phyloP scores from a whole-genome alignment of 345 rosid species.

The Citrus hindsii region DNA sequence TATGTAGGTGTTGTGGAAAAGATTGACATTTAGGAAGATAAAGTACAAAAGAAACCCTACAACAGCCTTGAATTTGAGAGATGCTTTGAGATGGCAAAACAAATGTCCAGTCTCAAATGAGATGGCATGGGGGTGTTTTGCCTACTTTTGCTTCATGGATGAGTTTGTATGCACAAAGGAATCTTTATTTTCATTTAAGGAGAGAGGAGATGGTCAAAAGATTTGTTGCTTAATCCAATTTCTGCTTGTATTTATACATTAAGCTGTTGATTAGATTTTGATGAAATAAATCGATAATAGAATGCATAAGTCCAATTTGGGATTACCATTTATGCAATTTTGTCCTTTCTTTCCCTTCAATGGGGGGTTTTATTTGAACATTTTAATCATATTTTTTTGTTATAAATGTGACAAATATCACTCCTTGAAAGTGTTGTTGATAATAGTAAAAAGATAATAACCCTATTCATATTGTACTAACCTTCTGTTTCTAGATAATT shows the following conservation, averaged over 20 bases:
- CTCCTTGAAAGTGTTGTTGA: no score
- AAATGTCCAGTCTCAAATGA: neutral
- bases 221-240: neutral
- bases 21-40: slow-evolving; percentile 4
- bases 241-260: neutral
- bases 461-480: no score
- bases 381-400: no score
- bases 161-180: neutral
- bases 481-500: no score
- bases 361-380: no score
- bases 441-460: no score
- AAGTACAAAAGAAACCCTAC: neutral
- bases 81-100: neutral
- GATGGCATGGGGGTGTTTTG: neutral
- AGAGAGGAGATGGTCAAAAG: neutral
- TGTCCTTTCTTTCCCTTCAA: neutral
- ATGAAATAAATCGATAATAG: neutral
- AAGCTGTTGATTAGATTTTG: neutral
- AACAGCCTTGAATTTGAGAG: neutral
- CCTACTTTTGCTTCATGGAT: neutral
- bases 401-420: no score
- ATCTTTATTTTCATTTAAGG: neutral
- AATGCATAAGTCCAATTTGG: neutral
- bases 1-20: slow-evolving; percentile 43
- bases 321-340: neutral